Base-by-base conservation (phyloP, 768 basidiomycete species). In the Cubamyces lactineus region DNA sequence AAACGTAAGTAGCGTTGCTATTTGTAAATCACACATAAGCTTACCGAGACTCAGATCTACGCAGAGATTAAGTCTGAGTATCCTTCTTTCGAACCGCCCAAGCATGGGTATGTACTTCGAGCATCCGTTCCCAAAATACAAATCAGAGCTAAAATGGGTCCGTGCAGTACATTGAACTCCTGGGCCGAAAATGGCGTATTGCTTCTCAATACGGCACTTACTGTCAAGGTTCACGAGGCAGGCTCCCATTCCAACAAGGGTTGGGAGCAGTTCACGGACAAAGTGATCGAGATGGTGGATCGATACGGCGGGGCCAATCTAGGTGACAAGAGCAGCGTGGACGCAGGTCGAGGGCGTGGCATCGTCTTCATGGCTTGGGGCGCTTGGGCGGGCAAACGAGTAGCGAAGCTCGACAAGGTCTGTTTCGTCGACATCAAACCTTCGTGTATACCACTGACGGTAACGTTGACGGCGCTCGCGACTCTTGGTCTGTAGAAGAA, bases 331-430 rank as follows among this genome's bases (percentile, higher is more conserved):
- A 75, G 80, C 26, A 70, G 60, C n/a, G 71, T 65, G 55, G 70
- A 65, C 23, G 76, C 71, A 61, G 89, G 87, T 26, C 71, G 83
- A 56, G 86, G 89, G 62, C 84, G 88, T 5, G 92, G 94, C 47
- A 84, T 89, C 24, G 88, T 88, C 50, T 95, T 98, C 73, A 82
- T 98, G 68, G 92, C 92, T 7, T 97, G 95, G 94, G 95, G 96
- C 9, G 81, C 85, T 8, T 89, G 87, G 80, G 96, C 96, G 21
- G 85, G 82, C 59, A 93, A 95, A 76, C 82, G 92, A 69, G 89
- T 92, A 57, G 83, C 85, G 57, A 88, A 87, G 70, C 77, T 96
- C 39, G 84, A 86, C 75, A 85, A 85, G 80, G 93, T 91, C 51
- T 40, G 80, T 74, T 30, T 17, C 11, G 21, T 34, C 3, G 30